A percentile compares a stretch with the other conserved stretches of the same genome.
These are phyloP conservation scores for Penicillium canescens DNA, from an alignment of 495 filamentous ascomycete species.

Conservation along the genomic window DNA sequence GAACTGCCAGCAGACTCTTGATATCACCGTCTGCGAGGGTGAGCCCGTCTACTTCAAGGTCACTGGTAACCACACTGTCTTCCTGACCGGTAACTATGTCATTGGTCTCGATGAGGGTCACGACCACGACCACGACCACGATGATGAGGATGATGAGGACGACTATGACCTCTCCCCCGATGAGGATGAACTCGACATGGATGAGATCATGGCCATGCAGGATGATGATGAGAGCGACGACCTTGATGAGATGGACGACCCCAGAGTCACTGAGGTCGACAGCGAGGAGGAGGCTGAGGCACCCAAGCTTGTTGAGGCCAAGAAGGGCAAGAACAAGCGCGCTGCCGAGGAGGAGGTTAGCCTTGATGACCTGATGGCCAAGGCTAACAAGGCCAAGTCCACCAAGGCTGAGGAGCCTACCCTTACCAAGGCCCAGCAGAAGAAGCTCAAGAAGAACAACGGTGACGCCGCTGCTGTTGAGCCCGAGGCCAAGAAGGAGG, in stretches of 20 bases:
- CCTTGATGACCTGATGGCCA: conserved; percentile 76
- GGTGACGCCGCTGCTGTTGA: conserved; percentile 72
- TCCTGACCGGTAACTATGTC: conserved; percentile 94
- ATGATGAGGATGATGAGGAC: conserved; percentile 68
- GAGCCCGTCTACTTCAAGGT: conserved; percentile 92
- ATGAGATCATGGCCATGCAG: conserved; percentile 45
- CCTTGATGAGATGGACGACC: conserved; percentile 75
- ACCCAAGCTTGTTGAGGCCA: conserved; percentile 73
- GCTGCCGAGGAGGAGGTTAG: conserved; percentile 65
- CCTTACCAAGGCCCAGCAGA: conserved; percentile 94
- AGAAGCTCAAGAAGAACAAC: conserved; percentile 98
- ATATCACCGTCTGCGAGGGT: conserved; percentile 82
- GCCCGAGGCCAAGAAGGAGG: conserved; percentile 44
- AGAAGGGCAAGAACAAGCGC: conserved; percentile 92
- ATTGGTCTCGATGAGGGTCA: conserved; percentile 55
- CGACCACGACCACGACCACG: conserved; percentile 51
- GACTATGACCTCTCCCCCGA: conserved; percentile 83
- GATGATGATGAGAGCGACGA: conserved; percentile 81
- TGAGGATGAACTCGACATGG: conserved; percentile 62
- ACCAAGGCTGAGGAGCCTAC: conserved; percentile 59
- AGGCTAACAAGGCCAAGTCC: conserved; percentile 57
- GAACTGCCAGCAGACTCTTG: conserved; percentile 94
- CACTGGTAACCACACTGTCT: conserved; percentile 83
- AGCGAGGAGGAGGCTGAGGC: conserved; percentile 74
- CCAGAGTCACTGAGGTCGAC: conserved; percentile 81